Conservation (phyloP, 176 grass and related monocot species). For the Oryza longistaminata region DNA sequence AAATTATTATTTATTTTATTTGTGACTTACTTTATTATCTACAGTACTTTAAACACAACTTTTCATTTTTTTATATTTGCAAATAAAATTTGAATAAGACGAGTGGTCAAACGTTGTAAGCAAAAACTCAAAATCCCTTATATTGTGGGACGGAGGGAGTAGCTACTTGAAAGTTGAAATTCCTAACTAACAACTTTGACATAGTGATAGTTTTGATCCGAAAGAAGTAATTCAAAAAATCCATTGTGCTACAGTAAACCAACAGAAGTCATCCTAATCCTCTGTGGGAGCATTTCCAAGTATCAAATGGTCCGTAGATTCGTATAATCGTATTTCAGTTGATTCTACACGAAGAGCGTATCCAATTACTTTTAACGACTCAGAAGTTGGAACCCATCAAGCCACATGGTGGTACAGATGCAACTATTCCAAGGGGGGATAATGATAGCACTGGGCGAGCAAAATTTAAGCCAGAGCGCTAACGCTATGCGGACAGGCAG, state of each 20-base stretch:
- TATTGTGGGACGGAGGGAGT: no score
- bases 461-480: conserved; percentile 40
- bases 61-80: no score
- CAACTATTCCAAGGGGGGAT: conserved; percentile 33
- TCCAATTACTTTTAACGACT: not conserved
- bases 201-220: not conserved
- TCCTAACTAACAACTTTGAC: not conserved
- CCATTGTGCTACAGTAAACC: not conserved
- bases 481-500: conserved; percentile 31
- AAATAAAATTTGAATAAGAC: no score
- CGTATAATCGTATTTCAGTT: not conserved
- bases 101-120: no score
- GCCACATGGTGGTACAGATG: conserved; percentile 37
- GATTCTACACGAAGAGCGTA: not conserved
- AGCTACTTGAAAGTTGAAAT: not conserved
- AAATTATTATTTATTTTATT: no score
- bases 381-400: conserved; percentile 1
- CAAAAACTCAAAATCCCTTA: no score
- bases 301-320: not conserved
- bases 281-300: not conserved
- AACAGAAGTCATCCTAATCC: not conserved
- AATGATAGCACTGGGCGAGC: conserved; percentile 43
- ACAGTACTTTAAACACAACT: no score
- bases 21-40: no score
- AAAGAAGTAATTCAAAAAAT: not conserved